Evolutionary conservation across 257 asterid species (phyloP), one percentile per base, ranked within the genome.

Genomic region (Solanum chaucha): DNA sequence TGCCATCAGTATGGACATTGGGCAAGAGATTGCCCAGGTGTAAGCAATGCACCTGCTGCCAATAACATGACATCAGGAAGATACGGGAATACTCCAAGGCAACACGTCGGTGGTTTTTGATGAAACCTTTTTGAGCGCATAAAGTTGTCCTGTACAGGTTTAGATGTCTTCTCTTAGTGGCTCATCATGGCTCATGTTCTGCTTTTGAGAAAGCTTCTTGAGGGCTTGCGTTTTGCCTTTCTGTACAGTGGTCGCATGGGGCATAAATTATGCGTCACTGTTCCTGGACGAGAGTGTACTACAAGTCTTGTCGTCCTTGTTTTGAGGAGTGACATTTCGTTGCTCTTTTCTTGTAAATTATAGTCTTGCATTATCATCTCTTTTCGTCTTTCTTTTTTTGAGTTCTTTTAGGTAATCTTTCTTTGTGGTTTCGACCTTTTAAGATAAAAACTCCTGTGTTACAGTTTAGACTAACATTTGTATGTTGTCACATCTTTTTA

Each of bases 1-100:
- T 96, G 98, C 87, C 96, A 94, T 91, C 94, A 97, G 88, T 1
- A 8, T 35, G 99, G 99, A 68, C 99, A 97, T 87, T 95, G 95
- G 98, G 96, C 98, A 0, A 93, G 88, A 86, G 97, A 97, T 88
- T 97, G 99, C 90, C 98, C 98, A 4, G 90, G 89, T 92, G 95
- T 30, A 92, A 94, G 86, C 61, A 90, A 87, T 86, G 91, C 87
- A 22, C 91, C 95, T 85, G 93, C 95, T 4, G 93, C 96, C 74
- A 90, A 44, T 85, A 85, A 46, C 82, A 67, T n/a, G 9, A 86
- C 88, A 14, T 70, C 94, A 19, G 97, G 95, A 87, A 93, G 96
- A 87, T 95, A 94, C 28, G 94, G 96, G 83, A 89, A 86, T 90
- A 89, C 87, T 35, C 84, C 96, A 1, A 93, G 90, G 92, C 99